phyloP scores from a whole-genome alignment of 2,329 filamentous ascomycete genomes.

The Fusarium multiceps region DNA sequence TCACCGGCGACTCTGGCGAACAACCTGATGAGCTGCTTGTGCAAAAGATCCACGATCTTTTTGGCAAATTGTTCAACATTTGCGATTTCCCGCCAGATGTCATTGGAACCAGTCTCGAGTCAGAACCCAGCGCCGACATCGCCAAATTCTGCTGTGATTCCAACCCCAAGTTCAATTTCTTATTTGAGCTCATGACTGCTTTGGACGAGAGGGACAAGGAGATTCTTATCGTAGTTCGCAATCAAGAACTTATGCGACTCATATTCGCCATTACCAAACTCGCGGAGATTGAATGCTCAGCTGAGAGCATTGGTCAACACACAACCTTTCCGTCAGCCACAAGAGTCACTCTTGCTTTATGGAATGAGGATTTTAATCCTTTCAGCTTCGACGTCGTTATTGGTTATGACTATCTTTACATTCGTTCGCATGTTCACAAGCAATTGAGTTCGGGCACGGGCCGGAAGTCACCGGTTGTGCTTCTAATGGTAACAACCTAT shows the following conservation, averaged over 20 bases:
- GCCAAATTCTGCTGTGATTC: slow-evolving; percentile 66
- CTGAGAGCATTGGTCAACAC: slow-evolving; percentile 47
- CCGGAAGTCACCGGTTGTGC: slow-evolving; percentile 55
- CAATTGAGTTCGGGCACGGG: slow-evolving; percentile 32
- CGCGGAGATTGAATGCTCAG: slow-evolving; percentile 52
- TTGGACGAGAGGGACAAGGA: slow-evolving; percentile 59
- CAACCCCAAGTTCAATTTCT: slow-evolving; percentile 70
- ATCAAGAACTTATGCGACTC: slow-evolving; percentile 62
- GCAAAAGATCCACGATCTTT: slow-evolving; percentile 61
- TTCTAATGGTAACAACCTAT: slow-evolving; percentile 62
- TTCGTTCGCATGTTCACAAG: slow-evolving; percentile 51
- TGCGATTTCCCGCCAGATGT: slow-evolving; percentile 68
- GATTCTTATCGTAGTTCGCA: slow-evolving; percentile 65
- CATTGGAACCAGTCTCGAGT: slow-evolving; percentile 56
- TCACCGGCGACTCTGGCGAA: slow-evolving; percentile 54
- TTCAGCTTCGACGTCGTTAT: slow-evolving; percentile 62
- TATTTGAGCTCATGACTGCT: slow-evolving; percentile 60
- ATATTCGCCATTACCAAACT: slow-evolving; percentile 61
- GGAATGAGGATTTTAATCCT: slow-evolving; percentile 53
- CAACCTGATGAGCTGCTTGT: slow-evolving; percentile 56
- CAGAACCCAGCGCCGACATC: slow-evolving; percentile 54
- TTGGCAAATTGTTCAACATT: slow-evolving; percentile 63
- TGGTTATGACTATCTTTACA: slow-evolving; percentile 63
- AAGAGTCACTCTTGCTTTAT: slow-evolving; percentile 57
- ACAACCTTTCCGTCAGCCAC: slow-evolving; percentile 51